phyloP scores from a whole-genome alignment of 1,284 basidiomycete genomes.

The Trichosporon asahii region DNA sequence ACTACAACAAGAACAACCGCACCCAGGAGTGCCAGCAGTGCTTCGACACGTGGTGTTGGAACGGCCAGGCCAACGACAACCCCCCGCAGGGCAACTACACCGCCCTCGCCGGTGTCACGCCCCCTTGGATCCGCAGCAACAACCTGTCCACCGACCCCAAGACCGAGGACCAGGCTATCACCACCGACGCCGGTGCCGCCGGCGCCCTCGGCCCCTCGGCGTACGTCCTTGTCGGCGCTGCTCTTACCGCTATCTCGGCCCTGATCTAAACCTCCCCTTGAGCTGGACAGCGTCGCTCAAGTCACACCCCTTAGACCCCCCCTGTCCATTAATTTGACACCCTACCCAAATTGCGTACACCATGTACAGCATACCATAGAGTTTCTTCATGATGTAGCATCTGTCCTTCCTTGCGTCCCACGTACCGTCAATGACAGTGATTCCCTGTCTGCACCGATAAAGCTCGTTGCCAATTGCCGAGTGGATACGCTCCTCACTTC shows the following conservation, averaged over 20 bases:
- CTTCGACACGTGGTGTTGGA: conserved; percentile 51
- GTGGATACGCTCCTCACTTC: no score
- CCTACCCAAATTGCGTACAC: background rate
- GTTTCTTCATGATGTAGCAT: background rate
- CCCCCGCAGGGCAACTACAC: conserved; percentile 20
- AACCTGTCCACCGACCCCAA: conserved; percentile 19
- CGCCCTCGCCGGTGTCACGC: conserved; percentile 31
- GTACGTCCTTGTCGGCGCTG: background rate
- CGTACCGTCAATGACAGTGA: background rate
- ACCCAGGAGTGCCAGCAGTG: conserved; percentile 44
- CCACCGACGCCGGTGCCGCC: background rate
- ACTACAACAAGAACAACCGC: conserved; percentile 37
- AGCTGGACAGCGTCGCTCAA: background rate
- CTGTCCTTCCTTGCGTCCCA: background rate
- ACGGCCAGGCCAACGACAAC: conserved; percentile 38
- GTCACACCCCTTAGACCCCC: background rate
- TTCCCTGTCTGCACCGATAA: no score
- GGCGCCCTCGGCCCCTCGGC: background rate
- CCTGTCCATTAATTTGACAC: background rate
- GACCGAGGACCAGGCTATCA: conserved; percentile 12
- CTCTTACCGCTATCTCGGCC: background rate
- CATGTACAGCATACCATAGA: background rate
- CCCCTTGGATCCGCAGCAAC: conserved; percentile 29
- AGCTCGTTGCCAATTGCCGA: no score
- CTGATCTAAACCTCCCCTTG: background rate